Conservation (phyloP, 2,329 filamentous ascomycete genomes). For the Zalaria obscura region DNA sequence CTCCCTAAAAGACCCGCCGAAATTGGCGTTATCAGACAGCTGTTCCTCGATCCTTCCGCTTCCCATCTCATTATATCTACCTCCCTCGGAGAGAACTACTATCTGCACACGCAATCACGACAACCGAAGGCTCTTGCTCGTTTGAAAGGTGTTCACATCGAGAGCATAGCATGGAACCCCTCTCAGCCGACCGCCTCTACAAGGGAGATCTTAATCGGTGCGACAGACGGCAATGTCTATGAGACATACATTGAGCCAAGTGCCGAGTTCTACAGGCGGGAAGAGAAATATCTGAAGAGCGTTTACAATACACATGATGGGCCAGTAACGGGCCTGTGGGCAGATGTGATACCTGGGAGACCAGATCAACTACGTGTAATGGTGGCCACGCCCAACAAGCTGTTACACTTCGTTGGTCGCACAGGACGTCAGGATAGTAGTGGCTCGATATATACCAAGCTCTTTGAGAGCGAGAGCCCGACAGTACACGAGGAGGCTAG, state of each 20-base stretch:
- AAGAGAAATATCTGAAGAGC: conserved; percentile 80
- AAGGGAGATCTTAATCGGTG: conserved; percentile 80
- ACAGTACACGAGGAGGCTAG: conserved; percentile 58
- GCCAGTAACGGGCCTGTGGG: conserved; percentile 73
- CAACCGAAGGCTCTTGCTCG: conserved; percentile 70
- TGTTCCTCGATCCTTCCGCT: conserved; percentile 95
- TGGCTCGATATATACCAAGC: conserved; percentile 68
- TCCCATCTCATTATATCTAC: conserved; percentile 90
- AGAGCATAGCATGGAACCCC: conserved; percentile 89
- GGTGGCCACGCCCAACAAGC: conserved; percentile 60
- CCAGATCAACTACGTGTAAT: conserved; percentile 64
- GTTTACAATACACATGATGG: conserved; percentile 74
- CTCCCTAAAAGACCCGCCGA: conserved; percentile 87
- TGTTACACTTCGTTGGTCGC: conserved; percentile 72
- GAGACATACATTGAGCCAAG: conserved; percentile 91
- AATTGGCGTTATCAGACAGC: conserved; percentile 79
- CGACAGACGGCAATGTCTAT: conserved; percentile 88
- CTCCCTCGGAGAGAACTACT: conserved; percentile 88
- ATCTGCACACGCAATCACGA: conserved; percentile 88
- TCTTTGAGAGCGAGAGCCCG: conserved; percentile 81
- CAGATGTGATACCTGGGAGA: conserved; percentile 55
- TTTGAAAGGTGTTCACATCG: conserved; percentile 74
- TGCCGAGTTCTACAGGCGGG: conserved; percentile 86
- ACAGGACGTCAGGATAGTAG: conserved; percentile 65
- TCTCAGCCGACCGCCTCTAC: conserved; percentile 86